Evolutionary conservation across 176 grass and related monocot genomes (phyloP).

Genomic region (Saccharum officinarum): DNA sequence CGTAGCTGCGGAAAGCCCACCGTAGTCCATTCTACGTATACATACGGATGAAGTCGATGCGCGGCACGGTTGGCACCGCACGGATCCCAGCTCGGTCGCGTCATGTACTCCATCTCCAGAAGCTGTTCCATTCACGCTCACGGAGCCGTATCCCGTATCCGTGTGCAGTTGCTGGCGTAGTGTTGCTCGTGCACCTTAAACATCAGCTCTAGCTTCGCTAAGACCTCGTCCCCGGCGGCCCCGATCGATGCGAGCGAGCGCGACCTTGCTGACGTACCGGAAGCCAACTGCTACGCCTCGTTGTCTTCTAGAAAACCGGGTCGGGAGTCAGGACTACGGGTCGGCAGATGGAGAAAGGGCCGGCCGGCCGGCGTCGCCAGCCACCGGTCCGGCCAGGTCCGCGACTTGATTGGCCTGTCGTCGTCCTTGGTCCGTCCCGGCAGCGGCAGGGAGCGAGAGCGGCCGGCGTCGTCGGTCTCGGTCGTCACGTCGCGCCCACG

Average conservation of each 20-base stretch:
- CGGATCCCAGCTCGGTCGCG: neutral
- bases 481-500: conserved; percentile 4
- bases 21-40: neutral
- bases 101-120: neutral
- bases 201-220: too few relatives aligned
- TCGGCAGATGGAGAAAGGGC: neutral
- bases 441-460: neutral
- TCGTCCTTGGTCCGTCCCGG: neutral
- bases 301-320: too few relatives aligned
- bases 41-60: neutral
- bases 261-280: too few relatives aligned
- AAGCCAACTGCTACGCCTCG: neutral
- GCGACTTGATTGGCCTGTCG: neutral
- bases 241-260: too few relatives aligned
- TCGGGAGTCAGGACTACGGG: too few relatives aligned
- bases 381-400: neutral
- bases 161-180: too few relatives aligned
- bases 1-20: neutral
- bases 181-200: too few relatives aligned
- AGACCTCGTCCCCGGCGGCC: too few relatives aligned
- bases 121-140: conserved; percentile 18
- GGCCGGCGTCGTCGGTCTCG: neutral
- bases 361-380: neutral
- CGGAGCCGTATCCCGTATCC: neutral
- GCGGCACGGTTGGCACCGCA: neutral